Evolutionary conservation across 805 yeast species (phyloP).

Genomic region (Suhomyces pyralidae): DNA sequence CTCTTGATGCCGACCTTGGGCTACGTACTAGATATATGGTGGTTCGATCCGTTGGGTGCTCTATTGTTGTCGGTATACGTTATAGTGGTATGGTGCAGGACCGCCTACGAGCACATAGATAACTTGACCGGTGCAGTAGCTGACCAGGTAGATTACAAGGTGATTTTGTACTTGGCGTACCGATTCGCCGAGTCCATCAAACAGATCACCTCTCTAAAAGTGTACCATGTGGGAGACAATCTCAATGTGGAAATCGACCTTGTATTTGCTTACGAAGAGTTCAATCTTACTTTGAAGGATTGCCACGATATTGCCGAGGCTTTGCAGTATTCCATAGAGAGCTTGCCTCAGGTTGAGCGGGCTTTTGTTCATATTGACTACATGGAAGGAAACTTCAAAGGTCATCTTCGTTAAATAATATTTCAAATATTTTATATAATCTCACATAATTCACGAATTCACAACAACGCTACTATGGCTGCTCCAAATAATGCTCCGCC

Average conservation of each 20-base stretch:
- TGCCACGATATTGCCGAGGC: conserved; percentile 81
- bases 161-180: conserved; percentile 61
- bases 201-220: conserved; percentile 62
- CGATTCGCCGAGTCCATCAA: conserved; percentile 67
- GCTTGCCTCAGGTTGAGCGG: conserved; percentile 72
- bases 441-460: no score
- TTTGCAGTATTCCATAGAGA: conserved; percentile 74
- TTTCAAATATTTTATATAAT: not conserved
- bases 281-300: conserved; percentile 54
- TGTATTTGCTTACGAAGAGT: conserved; percentile 45
- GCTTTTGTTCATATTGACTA: conserved; percentile 81
- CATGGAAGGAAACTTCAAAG: conserved; percentile 43
- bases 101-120: conserved; percentile 68
- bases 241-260: conserved; percentile 75
- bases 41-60: conserved; percentile 79
- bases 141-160: conserved; percentile 57
- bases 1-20: conserved; percentile 69
- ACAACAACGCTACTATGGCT: conserved; percentile 8
- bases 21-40: conserved; percentile 50
- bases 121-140: conserved; percentile 77
- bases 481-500: conserved; percentile 8
- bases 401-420: conserved; percentile 27
- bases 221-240: conserved; percentile 77
- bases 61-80: conserved; percentile 59
- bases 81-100: conserved; percentile 58